A percentile compares a stretch with the other conserved stretches of the same genome.
These are phyloP conservation scores for Taxillus chinensis DNA, from an alignment of 164 flowering plant genomes.

Conservation along the genomic window DNA sequence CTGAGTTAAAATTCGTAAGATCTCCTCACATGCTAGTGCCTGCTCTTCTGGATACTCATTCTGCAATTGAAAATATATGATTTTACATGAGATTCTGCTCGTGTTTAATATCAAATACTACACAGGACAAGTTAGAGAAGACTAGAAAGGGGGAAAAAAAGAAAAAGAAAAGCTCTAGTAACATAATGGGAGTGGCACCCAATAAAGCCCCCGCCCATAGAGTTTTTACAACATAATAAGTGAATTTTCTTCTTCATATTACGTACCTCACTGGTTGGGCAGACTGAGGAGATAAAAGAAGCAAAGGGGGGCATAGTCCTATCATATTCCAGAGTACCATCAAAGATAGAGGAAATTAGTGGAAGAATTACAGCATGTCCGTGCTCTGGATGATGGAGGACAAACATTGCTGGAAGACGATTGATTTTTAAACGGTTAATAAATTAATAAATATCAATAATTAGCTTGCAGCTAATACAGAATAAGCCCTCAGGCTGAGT, in stretches of 20 bases:
- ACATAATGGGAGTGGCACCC: no score
- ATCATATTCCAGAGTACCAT: constrained; percentile 74
- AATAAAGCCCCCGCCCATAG: no score
- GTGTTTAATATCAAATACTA: no score
- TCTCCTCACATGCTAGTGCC: constrained; percentile 97
- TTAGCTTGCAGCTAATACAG: background rate
- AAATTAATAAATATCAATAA: background rate
- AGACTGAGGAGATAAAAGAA: constrained; percentile 81
- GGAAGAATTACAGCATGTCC: constrained; percentile 94
- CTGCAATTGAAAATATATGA: constrained; percentile 23
- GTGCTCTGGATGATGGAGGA: constrained; percentile 97
- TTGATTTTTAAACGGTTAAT: background rate
- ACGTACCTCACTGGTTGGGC: constrained; percentile 78
- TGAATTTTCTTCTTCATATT: background rate
- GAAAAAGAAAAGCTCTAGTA: background rate
- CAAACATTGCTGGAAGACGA: constrained; percentile 72
- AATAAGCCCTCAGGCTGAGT: background rate
- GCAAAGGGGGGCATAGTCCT: constrained; percentile 67
- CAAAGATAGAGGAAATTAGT: constrained; percentile 79
- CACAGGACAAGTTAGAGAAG: background rate
- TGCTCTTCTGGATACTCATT: constrained; percentile 87
- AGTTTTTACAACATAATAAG: no score
- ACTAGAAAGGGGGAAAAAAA: background rate
- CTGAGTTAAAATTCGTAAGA: constrained; percentile 77
- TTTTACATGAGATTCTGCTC: background rate